Conservation (phyloP, 768 basidiomycete species). For the Russula sp. region DNA sequence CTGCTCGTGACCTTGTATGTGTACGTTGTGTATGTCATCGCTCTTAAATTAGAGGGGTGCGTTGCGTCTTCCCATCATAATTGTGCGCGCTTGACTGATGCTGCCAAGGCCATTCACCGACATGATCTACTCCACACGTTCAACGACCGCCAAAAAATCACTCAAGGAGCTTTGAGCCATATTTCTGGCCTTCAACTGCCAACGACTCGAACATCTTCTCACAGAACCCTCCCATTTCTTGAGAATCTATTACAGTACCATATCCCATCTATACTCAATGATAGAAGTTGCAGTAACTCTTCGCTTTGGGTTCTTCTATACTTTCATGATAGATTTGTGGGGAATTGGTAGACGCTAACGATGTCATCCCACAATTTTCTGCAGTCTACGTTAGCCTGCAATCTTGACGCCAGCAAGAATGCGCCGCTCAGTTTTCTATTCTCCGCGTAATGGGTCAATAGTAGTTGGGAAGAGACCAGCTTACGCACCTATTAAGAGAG, state of each 20-base stretch:
- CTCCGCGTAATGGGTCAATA: neutral
- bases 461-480: neutral
- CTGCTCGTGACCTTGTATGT: constrained; percentile 76
- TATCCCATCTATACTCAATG: constrained; percentile 1
- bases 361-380: constrained; percentile 69
- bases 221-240: neutral
- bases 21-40: constrained; percentile 76
- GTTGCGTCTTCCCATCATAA: constrained; percentile 26
- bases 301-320: neutral
- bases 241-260: neutral
- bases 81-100: constrained; percentile 30
- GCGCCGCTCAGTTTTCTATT: constrained; percentile 75
- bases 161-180: constrained; percentile 26
- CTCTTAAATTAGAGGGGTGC: constrained; percentile 86
- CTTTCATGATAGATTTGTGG: constrained; percentile 19
- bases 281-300: constrained; percentile 5
- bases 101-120: constrained; percentile 56
- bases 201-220: neutral
- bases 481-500: constrained; percentile 74
- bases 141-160: constrained; percentile 22
- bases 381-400: constrained; percentile 71
- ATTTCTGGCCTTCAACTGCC: constrained; percentile 11
- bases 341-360: constrained; percentile 37
- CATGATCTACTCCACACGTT: constrained; percentile 69
- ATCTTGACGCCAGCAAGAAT: constrained; percentile 69